These are phyloP conservation scores for Scheffersomyces amazonensis DNA, from an alignment of 805 yeast species.

Conservation along the genomic window DNA sequence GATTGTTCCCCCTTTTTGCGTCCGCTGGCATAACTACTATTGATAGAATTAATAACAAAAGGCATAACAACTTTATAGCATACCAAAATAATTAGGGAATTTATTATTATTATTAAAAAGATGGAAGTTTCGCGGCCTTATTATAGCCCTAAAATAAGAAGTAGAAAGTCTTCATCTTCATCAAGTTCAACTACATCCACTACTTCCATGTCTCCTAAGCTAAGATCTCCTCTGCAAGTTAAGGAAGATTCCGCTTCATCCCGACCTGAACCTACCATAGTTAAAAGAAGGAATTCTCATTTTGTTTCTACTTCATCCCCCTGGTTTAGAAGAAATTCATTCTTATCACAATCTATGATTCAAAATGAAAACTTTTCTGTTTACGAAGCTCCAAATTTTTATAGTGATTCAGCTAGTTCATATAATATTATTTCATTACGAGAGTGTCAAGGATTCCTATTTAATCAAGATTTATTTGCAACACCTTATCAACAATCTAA, in stretches of 20 bases:
- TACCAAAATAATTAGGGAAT: too few species aligned
- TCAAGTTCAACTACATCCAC: neutral
- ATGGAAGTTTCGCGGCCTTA: neutral
- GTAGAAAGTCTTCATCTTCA: neutral
- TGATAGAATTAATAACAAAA: too few species aligned
- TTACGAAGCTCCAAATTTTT: constrained; percentile 43
- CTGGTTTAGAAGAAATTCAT: constrained; percentile 53
- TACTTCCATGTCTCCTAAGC: neutral
- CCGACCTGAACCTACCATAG: constrained; percentile 9
- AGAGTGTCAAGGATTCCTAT: constrained; percentile 71
- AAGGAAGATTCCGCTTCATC: neutral
- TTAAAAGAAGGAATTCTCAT: constrained; percentile 20
- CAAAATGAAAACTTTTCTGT: constrained; percentile 52
- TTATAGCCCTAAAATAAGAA: neutral
- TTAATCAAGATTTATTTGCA: constrained; percentile 78
- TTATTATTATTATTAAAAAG: too few species aligned
- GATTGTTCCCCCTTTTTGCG: too few species aligned
- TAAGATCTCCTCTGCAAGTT: neutral
- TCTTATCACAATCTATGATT: constrained; percentile 56
- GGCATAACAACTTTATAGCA: too few species aligned
- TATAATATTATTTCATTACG: constrained; percentile 43
- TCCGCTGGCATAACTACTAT: too few species aligned
- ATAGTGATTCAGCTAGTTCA: constrained; percentile 18
- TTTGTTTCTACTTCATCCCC: constrained; percentile 45
- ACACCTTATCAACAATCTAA: constrained; percentile 61